Evolutionary conservation across 176 grass and related monocot species (phyloP), one percentile per base, ranked within the genome.

Genomic region (Puya raimondii): DNA sequence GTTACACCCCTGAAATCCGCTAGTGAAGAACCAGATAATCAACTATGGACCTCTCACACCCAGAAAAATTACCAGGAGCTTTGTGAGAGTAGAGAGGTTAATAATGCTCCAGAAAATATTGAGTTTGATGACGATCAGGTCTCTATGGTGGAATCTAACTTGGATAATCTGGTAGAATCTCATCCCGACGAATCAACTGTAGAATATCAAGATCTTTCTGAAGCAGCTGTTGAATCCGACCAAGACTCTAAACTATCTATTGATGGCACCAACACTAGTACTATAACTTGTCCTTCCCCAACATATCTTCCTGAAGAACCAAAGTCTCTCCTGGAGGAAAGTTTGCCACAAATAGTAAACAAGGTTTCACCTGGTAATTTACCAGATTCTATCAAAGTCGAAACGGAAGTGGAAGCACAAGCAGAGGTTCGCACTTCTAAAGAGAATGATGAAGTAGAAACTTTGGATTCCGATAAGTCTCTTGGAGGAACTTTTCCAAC

Each of bases 1-100:
- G 87, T 86, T 75, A 99, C 95, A 52, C 95, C 90, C 47, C 72
- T 99, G 58, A 94, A 88, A 77, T 99, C 90, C 69, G 95, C 85
- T 63, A 99, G 85, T 53, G 64, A 76, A 54, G 80, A 84, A 72
- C 76, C 72, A 63, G 85, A 85, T 68, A 63, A 66, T 15, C 74
- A 75, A 57, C 65, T 87, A 79, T 88, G 78, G 79, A 74, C 48
- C 51, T 47, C 69, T 57, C 66, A 21, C 66, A 70, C 66, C 25
- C 76, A 78, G 67, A 48, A 27, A 65, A 82, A 81, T 66, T 22
- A 56, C 25, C 66, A 80, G 50, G 16, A 21, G 67, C 70, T 72
- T 56, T 47, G 57, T 59, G 78, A 71, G 53, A 86, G 72, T 76
- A 79, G 79, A 83, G 87, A 88, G 53, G 15, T 51, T 57, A 53